These are phyloP conservation scores for Ramaria sp. DNA, from an alignment of 768 basidiomycete species.

Conservation along the genomic window DNA sequence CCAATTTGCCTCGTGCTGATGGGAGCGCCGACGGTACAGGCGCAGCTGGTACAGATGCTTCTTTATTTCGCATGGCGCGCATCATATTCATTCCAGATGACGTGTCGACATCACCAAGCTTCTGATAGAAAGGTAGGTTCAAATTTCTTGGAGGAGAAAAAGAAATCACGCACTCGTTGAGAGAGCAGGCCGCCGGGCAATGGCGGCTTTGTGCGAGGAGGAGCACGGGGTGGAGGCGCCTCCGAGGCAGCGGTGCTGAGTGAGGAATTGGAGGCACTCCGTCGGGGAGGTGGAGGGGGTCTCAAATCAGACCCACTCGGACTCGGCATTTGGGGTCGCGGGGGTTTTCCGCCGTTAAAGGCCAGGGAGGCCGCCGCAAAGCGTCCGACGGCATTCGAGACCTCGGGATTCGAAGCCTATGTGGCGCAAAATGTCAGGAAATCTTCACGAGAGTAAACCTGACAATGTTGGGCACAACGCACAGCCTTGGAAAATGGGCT, in stretches of 20 bases:
- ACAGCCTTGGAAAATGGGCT: constrained; percentile 28
- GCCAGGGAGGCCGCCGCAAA: constrained; percentile 47
- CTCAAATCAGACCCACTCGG: neutral
- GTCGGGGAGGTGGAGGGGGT: constrained; percentile 18
- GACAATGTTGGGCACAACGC: constrained; percentile 17
- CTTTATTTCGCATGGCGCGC: constrained; percentile 31
- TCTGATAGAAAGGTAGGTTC: constrained; percentile 34
- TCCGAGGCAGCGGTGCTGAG: constrained; percentile 12
- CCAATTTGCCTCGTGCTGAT: constrained; percentile 30
- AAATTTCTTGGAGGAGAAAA: neutral
- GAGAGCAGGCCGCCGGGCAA: constrained; percentile 10
- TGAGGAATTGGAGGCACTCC: constrained; percentile 11
- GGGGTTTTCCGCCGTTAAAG: constrained; percentile 17
- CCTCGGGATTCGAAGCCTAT: constrained; percentile 25
- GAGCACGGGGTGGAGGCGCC: constrained; percentile 4
- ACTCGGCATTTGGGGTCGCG: neutral
- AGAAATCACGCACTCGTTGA: constrained; percentile 12
- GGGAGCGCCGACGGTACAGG: constrained; percentile 32
- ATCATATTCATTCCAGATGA: constrained; percentile 37
- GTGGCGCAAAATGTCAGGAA: neutral
- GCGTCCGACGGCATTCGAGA: constrained; percentile 35
- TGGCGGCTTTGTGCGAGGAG: constrained; percentile 3
- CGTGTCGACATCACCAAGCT: constrained; percentile 51
- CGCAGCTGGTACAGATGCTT: constrained; percentile 24
- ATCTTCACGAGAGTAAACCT: neutral